A percentile compares a stretch with the other conserved stretches of the same genome.
Evolutionary conservation across 2,329 filamentous ascomycete species (phyloP).

Genomic region (Hypoxylon sp.): DNA sequence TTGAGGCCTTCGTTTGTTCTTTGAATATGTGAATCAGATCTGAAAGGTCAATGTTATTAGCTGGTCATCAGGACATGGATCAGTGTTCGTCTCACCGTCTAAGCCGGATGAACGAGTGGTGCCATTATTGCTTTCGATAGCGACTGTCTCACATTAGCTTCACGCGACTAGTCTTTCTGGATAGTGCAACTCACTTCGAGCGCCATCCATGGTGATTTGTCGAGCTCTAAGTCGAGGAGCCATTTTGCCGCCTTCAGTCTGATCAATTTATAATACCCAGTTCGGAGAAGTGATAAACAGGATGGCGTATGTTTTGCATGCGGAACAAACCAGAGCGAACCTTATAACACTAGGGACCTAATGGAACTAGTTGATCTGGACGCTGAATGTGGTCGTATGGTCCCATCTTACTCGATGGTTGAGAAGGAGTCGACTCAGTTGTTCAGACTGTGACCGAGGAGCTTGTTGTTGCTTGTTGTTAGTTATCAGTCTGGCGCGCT

Average conservation of each 20-base stretch:
- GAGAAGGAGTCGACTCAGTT: conserved; percentile 9
- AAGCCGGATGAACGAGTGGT: conserved; percentile 45
- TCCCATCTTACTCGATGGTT: conserved; percentile 13
- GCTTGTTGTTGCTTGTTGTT: conserved; percentile 11
- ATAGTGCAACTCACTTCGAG: conserved; percentile 43
- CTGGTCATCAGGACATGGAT: conserved; percentile 1
- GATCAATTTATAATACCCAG: conserved; percentile 7
- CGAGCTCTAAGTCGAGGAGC: conserved; percentile 46
- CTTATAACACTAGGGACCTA: conserved; percentile 11
- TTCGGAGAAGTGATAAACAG: background rate
- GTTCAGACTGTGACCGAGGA: conserved; percentile 7
- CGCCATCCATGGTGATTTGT: conserved; percentile 47
- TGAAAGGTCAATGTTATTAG: conserved; percentile 25
- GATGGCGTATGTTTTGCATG: conserved; percentile 1
- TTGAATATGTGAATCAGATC: conserved; percentile 51
- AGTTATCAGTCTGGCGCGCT: conserved; percentile 11
- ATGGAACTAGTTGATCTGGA: conserved; percentile 16
- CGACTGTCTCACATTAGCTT: conserved; percentile 44
- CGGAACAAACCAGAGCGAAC: background rate
- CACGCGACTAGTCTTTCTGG: background rate
- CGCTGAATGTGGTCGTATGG: conserved; percentile 4
- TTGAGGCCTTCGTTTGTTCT: conserved; percentile 45
- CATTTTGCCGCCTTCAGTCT: conserved; percentile 40
- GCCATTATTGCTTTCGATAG: conserved; percentile 46
- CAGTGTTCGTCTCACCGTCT: conserved; percentile 43